These are phyloP conservation scores for Aureobasidium sp. DNA, from an alignment of 2,329 filamentous ascomycete genomes.

Conservation along the genomic window DNA sequence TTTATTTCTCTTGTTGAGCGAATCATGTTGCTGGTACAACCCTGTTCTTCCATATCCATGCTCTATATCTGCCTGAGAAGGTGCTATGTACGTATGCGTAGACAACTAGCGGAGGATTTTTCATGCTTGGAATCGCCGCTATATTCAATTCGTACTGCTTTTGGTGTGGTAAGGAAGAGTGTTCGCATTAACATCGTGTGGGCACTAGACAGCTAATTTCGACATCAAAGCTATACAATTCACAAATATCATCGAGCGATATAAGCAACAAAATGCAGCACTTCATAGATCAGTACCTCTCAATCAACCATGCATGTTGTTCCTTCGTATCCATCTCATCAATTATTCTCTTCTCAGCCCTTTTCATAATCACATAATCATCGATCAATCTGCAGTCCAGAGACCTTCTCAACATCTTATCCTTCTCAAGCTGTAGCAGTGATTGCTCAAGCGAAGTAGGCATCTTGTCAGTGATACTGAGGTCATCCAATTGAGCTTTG, in stretches of 20 bases:
- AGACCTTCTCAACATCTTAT: constrained; percentile 37
- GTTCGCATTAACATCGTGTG: too few species aligned
- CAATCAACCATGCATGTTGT: constrained; percentile 52
- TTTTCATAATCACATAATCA: constrained; percentile 52
- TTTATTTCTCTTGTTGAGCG: neutral
- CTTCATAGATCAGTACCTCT: constrained; percentile 48
- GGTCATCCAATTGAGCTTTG: constrained; percentile 36
- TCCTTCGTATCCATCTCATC: constrained; percentile 39
- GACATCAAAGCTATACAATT: too few species aligned
- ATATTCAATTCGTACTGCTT: too few species aligned
- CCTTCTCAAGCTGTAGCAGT: constrained; percentile 41
- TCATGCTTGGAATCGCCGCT: too few species aligned
- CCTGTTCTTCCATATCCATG: neutral
- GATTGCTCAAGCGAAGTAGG: constrained; percentile 49
- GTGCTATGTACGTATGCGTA: too few species aligned
- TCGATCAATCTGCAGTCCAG: constrained; percentile 45
- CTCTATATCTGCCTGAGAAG: neutral
- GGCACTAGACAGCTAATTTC: too few species aligned
- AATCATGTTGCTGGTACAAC: neutral
- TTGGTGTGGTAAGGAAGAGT: too few species aligned
- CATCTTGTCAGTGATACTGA: constrained; percentile 47
- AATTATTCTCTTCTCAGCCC: constrained; percentile 46
- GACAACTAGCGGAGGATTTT: too few species aligned
- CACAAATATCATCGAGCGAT: neutral
- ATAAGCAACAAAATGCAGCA: neutral